Evolutionary conservation across 345 rosid species (phyloP), one percentile per base, ranked within the genome.

Genomic region (Moringa oleifera): DNA sequence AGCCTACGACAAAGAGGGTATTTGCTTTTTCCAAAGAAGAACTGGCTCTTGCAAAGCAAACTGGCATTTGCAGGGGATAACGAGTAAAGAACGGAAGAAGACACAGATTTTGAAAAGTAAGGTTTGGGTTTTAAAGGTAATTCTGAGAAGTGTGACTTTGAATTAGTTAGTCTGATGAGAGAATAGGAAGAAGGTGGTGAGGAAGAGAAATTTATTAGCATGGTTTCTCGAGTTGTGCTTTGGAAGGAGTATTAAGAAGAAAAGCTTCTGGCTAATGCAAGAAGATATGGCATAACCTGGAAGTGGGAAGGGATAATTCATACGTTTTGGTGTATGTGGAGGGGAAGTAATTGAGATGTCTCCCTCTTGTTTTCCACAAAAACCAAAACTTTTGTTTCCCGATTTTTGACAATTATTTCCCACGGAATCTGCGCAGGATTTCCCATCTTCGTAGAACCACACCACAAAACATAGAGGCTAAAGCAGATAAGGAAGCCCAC

Each of bases 131-230:
- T 81, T 0, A 57, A 75, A 18, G 81, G 77, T 69, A 73, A 65
- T 5, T 73, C 80, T 6, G 81, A 63, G 53, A 57, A 50, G 53
- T 73, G 80, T 10, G 80, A 57, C 72, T 62, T 81, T 36, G 79
- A 75, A 74, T 55, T 59, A 62, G 76, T 22, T 23, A 67, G 63
- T 65, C 58, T 71, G 66, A 64, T 28, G 58, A 80, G 76, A 51
- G 77, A 71, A 69, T 67, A 63, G 57, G 82, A 61, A 67, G 87
- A 80, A 13, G 80, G 70, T 52, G 81, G 77, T 57, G 78, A 79
- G 23, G 82, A 58, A 16, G 91, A 77, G 75, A 81, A 75, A 74
- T 78, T 79, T 64, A 81, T 69, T 25, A 87, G 72, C 97, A 93
- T 93, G 85, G 87, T 65, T 78, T 65, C 64, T 59, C 20, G 31